Evolutionary conservation across 2,329 filamentous ascomycete genomes (phyloP).

Genomic region (Fusarium sp.): DNA sequence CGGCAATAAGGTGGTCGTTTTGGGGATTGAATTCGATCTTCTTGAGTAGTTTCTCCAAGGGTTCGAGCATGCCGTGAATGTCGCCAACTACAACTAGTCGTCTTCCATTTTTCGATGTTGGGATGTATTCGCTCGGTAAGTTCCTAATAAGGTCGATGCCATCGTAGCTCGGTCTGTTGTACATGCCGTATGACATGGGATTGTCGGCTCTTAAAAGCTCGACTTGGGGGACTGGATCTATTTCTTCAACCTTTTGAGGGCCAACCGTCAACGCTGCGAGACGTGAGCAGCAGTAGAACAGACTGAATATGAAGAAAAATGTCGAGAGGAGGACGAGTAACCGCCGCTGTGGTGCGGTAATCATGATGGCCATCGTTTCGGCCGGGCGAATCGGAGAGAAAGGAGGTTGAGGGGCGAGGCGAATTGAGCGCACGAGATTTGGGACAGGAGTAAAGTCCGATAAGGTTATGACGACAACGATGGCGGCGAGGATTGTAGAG

Average conservation of each 20-base stretch:
- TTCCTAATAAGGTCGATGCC: slow-evolving; percentile 51
- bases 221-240: slow-evolving; percentile 26
- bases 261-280: slow-evolving; percentile 48
- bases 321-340: slow-evolving; percentile 51
- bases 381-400: slow-evolving; percentile 17
- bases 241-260: slow-evolving; percentile 18
- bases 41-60: slow-evolving; percentile 76
- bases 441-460: background rate
- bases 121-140: slow-evolving; percentile 52
- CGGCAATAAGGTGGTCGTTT: slow-evolving; percentile 80
- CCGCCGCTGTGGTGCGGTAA: slow-evolving; percentile 50
- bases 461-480: slow-evolving; percentile 34
- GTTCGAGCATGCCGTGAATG: slow-evolving; percentile 87
- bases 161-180: slow-evolving; percentile 57
- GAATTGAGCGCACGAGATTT: slow-evolving; percentile 2
- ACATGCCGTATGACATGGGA: slow-evolving; percentile 60
- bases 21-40: slow-evolving; percentile 72
- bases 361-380: slow-evolving; percentile 42
- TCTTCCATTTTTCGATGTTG: slow-evolving; percentile 59
- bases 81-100: slow-evolving; percentile 89
- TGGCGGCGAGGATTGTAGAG: slow-evolving; percentile 7
- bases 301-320: slow-evolving; percentile 54
- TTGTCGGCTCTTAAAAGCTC: slow-evolving; percentile 51
- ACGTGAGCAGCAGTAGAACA: slow-evolving; percentile 55
- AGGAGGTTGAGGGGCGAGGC: slow-evolving; percentile 11